Conservation (phyloP, 345 rosid species). For the Melaleuca alternifolia region DNA sequence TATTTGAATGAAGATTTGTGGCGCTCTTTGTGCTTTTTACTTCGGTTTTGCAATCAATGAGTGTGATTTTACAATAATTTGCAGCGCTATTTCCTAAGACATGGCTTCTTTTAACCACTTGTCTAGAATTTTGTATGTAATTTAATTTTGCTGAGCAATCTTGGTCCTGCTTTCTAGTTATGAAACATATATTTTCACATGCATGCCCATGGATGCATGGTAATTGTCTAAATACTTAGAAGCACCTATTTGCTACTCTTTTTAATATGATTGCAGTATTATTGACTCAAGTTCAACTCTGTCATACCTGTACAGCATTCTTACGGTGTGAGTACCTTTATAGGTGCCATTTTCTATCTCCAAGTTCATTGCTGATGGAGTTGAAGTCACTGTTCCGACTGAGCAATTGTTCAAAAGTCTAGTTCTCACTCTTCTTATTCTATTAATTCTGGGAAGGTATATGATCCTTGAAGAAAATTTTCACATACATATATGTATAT, state of each 20-base stretch:
- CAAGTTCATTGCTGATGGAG: conserved; percentile 71
- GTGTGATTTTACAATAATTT: not conserved
- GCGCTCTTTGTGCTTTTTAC: too few species aligned
- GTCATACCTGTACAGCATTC: not conserved
- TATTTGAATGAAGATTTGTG: too few species aligned
- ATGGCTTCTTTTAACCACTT: not conserved
- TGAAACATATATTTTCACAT: not conserved
- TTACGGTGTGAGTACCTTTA: not conserved
- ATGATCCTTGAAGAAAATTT: not conserved
- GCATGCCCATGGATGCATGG: not conserved
- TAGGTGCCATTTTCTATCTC: conserved; percentile 91
- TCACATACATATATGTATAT: too few species aligned
- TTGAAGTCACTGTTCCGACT: conserved; percentile 77
- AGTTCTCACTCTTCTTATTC: conserved; percentile 58
- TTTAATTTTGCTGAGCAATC: not conserved
- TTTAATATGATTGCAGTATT: not conserved
- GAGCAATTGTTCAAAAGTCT: conserved; percentile 71
- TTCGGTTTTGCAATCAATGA: too few species aligned
- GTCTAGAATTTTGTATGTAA: not conserved
- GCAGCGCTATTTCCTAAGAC: not conserved
- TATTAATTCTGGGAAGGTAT: conserved; percentile 79
- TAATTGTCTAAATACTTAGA: not conserved
- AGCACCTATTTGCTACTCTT: not conserved
- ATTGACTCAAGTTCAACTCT: not conserved
- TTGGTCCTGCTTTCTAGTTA: not conserved